A percentile compares a stretch with the other conserved stretches of the same genome.
Conservation (phyloP, 2,329 filamentous ascomycete genomes). For the Arthrinium phaeospermum region DNA sequence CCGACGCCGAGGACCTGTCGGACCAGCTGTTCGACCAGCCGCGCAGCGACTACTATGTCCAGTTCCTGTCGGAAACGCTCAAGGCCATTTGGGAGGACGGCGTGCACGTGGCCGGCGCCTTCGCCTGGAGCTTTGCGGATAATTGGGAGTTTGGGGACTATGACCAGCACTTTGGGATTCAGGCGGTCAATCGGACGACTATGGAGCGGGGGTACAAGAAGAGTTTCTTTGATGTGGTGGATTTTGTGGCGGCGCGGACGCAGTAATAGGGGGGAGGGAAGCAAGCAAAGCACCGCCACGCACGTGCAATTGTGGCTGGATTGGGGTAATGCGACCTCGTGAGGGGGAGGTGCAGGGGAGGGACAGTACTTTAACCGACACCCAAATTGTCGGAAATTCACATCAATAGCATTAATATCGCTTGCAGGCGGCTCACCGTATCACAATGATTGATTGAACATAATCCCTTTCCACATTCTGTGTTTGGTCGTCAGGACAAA, state of each 20-base stretch:
- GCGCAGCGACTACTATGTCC: constrained; percentile 59
- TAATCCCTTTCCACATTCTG: too few relatives aligned
- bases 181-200: constrained; percentile 59
- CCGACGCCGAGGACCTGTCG: constrained; percentile 43
- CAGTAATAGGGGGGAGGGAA: not conserved
- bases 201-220: constrained; percentile 59
- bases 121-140: constrained; percentile 59
- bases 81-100: constrained; percentile 62
- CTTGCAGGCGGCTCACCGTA: not conserved
- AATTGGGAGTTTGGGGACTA: constrained; percentile 63
- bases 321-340: too few relatives aligned
- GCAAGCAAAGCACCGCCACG: not conserved
- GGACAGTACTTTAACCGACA: not conserved
- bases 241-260: constrained; percentile 46
- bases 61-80: constrained; percentile 59
- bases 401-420: not conserved
- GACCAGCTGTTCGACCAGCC: constrained; percentile 61
- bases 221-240: constrained; percentile 63
- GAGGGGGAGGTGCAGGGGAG: too few relatives aligned
- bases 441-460: not conserved
- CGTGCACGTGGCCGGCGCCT: constrained; percentile 58
- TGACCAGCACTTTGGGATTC: constrained; percentile 58
- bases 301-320: not conserved
- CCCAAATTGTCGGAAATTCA: not conserved
- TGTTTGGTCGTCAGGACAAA: not conserved